Percentiles rank a stretch among this genome's conserved stretches.
Conservation (phyloP, 495 filamentous ascomycete species). For the Penicillium atrosanguineum region DNA sequence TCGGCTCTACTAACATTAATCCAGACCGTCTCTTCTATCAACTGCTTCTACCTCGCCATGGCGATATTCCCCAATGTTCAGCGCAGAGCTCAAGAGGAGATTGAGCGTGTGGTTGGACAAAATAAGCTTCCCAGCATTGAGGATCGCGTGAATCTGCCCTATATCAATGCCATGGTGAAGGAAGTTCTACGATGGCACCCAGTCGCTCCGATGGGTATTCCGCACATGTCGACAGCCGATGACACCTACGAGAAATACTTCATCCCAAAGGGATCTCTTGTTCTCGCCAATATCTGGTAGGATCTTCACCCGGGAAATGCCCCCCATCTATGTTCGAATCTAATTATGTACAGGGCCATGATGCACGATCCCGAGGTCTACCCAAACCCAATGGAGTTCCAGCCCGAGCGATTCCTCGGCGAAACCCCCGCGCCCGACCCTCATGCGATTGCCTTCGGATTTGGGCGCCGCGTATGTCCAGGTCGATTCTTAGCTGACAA, state of each 20-base stretch:
- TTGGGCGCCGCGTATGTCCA: conserved; percentile 39
- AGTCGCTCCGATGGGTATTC: conserved; percentile 44
- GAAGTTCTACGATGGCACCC: conserved; percentile 48
- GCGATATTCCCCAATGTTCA: conserved; percentile 46
- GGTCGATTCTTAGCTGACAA: conserved; percentile 37
- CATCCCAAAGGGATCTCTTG: conserved; percentile 47
- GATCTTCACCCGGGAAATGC: background rate
- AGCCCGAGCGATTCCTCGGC: conserved; percentile 35
- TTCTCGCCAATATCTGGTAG: conserved; percentile 47
- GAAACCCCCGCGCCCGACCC: conserved; percentile 28
- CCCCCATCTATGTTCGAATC: background rate
- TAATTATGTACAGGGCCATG: conserved; percentile 23
- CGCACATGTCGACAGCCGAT: conserved; percentile 54
- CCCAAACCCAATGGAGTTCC: conserved; percentile 21
- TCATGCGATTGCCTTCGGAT: conserved; percentile 33
- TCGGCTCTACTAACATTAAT: background rate
- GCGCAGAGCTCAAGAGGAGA: conserved; percentile 52
- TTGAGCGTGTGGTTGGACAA: conserved; percentile 46
- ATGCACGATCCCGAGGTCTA: conserved; percentile 23
- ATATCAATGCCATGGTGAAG: conserved; percentile 44
- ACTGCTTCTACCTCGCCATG: conserved; percentile 46
- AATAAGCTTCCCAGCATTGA: conserved; percentile 27
- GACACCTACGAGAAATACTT: conserved; percentile 40
- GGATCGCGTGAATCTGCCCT: conserved; percentile 38
- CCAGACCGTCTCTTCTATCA: conserved; percentile 29